Conservation (phyloP, 2,329 filamentous ascomycete genomes). For the Alternaria triticimaculans region DNA sequence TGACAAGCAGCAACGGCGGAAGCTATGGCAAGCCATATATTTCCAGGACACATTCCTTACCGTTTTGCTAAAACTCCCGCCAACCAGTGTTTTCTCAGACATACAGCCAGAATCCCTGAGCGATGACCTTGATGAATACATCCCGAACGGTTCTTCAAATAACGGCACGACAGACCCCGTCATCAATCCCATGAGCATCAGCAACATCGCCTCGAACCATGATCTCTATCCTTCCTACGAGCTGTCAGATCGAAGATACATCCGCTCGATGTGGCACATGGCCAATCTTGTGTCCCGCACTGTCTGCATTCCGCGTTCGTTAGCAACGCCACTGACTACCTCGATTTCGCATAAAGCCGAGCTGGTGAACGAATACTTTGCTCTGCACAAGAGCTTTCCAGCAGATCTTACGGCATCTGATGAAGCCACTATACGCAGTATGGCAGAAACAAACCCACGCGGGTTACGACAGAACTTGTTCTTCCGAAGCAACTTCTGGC, state of each 20-base stretch:
- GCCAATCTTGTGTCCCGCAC: slow-evolving; percentile 80
- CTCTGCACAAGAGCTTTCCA: slow-evolving; percentile 76
- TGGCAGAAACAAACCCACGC: slow-evolving; percentile 68
- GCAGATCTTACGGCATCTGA: slow-evolving; percentile 73
- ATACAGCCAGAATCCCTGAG: slow-evolving; percentile 76
- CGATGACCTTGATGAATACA: slow-evolving; percentile 69
- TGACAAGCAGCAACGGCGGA: slow-evolving; percentile 79
- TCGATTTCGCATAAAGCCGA: slow-evolving; percentile 73
- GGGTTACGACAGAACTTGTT: slow-evolving; percentile 78
- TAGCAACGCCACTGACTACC: slow-evolving; percentile 74
- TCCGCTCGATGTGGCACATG: slow-evolving; percentile 78
- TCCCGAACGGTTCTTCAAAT: slow-evolving; percentile 64
- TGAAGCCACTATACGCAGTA: slow-evolving; percentile 62
- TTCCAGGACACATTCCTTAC: slow-evolving; percentile 84
- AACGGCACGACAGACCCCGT: slow-evolving; percentile 49
- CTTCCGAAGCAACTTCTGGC: slow-evolving; percentile 81
- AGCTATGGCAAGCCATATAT: slow-evolving; percentile 82
- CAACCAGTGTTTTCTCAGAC: slow-evolving; percentile 79
- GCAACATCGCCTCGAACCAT: slow-evolving; percentile 53
- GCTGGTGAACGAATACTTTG: slow-evolving; percentile 72
- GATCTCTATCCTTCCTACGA: slow-evolving; percentile 50
- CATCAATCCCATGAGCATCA: slow-evolving; percentile 61
- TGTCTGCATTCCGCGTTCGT: slow-evolving; percentile 75
- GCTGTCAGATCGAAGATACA: slow-evolving; percentile 59
- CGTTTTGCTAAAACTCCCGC: slow-evolving; percentile 77